These are phyloP conservation scores for Leccinum subtestaceum DNA, from an alignment of 768 basidiomycete genomes.

Conservation along the genomic window DNA sequence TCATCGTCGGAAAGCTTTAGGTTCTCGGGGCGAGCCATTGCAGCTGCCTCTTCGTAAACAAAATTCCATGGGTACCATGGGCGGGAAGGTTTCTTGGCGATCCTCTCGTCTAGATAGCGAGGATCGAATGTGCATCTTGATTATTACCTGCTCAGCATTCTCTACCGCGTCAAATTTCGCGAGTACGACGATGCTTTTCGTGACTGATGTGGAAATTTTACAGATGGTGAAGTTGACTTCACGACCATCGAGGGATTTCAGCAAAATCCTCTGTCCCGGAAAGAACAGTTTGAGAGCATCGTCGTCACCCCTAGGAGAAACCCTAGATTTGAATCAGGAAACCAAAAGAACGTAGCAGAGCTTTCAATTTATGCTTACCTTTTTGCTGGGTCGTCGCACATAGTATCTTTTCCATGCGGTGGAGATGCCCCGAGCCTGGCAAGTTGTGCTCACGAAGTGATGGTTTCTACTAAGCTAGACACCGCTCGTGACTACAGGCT, in stretches of 20 bases:
- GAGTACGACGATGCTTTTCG: background rate
- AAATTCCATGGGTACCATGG: too few species aligned
- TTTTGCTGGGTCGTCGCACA: too few species aligned
- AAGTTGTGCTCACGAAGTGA: too few species aligned
- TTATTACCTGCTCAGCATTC: background rate
- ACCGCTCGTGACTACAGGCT: too few species aligned
- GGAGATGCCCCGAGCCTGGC: too few species aligned
- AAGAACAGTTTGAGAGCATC: background rate
- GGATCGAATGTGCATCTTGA: background rate
- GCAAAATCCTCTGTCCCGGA: background rate
- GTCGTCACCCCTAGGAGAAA: background rate
- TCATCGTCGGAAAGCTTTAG: background rate
- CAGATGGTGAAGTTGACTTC: background rate
- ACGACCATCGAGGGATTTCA: background rate
- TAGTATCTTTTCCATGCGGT: too few species aligned
- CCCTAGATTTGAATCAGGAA: background rate
- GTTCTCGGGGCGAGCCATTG: background rate
- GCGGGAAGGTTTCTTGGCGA: too few species aligned
- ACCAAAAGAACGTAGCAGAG: too few species aligned
- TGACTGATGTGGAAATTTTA: background rate
- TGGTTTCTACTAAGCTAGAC: too few species aligned
- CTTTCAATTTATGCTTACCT: too few species aligned
- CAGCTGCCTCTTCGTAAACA: background rate
- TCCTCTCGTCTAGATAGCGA: too few species aligned
- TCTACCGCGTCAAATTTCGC: background rate